Conservation (phyloP, 129 eudicot species). For the Artemisia tridentata region DNA sequence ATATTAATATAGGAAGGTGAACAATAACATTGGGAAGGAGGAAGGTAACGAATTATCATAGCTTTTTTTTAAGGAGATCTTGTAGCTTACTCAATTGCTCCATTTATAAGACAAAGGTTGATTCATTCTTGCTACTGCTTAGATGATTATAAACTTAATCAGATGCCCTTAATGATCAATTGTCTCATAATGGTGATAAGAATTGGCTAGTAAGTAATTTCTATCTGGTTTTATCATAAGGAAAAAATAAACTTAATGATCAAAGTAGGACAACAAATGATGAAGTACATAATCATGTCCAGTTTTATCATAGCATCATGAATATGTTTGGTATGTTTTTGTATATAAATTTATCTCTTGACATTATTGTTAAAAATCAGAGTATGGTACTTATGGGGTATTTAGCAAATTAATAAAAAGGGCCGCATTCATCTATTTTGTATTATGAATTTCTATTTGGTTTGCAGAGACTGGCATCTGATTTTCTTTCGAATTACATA, state of each 20-base stretch:
- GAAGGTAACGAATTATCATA: too few species aligned
- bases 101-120: too few species aligned
- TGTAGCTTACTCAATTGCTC: not conserved
- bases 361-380: not conserved
- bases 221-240: not conserved
- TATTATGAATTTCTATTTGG: not conserved
- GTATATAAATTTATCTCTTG: not conserved
- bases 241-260: not conserved
- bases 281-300: not conserved
- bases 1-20: too few species aligned
- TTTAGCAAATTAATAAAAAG: not conserved
- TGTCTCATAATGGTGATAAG: not conserved
- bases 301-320: not conserved
- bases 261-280: not conserved
- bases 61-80: not conserved
- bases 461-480: constrained; percentile 78
- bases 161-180: too few species aligned
- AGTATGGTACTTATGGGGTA: not conserved
- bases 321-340: not conserved
- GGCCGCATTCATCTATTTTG: not conserved
- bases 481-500: constrained; percentile 79
- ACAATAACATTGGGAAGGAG: too few species aligned
- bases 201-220: not conserved
- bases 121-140: not conserved
- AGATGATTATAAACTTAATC: not conserved